Base-by-base conservation (phyloP, 805 yeast genomes). In the Wilhelminamyces savonicus region DNA sequence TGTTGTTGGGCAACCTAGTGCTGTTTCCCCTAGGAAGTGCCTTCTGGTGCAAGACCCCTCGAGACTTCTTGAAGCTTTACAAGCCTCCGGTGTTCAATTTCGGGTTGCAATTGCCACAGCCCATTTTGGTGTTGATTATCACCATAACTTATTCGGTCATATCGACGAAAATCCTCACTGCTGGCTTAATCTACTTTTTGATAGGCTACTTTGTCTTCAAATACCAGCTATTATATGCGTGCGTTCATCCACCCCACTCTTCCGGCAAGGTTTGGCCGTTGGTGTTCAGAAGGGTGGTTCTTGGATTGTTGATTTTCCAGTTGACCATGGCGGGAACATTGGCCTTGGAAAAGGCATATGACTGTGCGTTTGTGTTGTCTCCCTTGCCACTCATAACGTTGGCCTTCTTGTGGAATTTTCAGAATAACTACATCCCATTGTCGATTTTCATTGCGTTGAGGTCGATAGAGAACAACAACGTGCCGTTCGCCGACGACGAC, bases 211-310 rank as follows among this genome's bases (percentile, higher is more conserved):
- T 78, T 51, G 95, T 88, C 7, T 86, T 78, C 69, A 90, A 90
- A 57, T 90, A 88, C 53, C 96, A 87, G 55, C 64, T 90, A 36
- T 63, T 92, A 40, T 90, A 85, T 52, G 82, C 95, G 0, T 81
- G 92, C 62, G 87, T 86, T 19, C 97, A 92, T 54, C 88, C 94
- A 7, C 96, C 94, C 22, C 97, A 92, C 57, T 87, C 96, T 0
- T 92, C 96, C 0, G 98, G 97, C 1, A 83, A 82, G 50, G 94
- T 90, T 1, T 90, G 97, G 97, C 95, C 96, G 0, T 63, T 87
- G 28, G 78, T 90, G 2, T 82, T 83, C 48, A 69, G 95, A 44
- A 69, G 98, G 41, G 76, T 88, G 1, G 75, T 83, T 32, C 50
- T 86, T 34, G 97, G 97, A 0, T 57, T 90, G 16, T 56, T 83